A percentile compares a stretch with the other conserved stretches of the same genome.
Evolutionary conservation across 169 alveolate species (phyloP).

Genomic region (Theileria orientalis): DNA sequence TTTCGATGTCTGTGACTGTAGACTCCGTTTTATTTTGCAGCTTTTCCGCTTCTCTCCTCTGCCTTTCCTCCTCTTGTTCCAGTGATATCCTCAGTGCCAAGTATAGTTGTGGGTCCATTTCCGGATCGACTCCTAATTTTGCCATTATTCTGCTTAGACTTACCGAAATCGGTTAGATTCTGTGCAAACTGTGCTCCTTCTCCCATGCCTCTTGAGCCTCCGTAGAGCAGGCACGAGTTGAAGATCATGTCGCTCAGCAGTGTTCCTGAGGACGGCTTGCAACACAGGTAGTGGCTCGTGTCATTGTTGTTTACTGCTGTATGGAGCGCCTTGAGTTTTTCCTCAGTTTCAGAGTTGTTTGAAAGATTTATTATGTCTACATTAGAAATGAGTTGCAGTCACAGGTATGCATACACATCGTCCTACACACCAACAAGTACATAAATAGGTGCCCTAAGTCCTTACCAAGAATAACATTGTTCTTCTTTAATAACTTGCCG

Average conservation of each 20-base stretch:
- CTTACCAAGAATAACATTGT: slow-evolving; percentile 85
- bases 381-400: too few species aligned
- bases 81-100: slow-evolving; percentile 67
- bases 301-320: slow-evolving; percentile 52
- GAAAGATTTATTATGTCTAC: slow-evolving; percentile 52
- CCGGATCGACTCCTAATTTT: slow-evolving; percentile 58
- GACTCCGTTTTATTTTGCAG: slow-evolving; percentile 10
- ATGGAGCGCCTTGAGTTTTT: slow-evolving; percentile 49
- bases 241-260: slow-evolving; percentile 55
- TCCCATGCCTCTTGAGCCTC: slow-evolving; percentile 9
- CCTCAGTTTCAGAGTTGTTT: slow-evolving; percentile 49
- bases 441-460: not conserved
- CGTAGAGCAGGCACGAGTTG: slow-evolving; percentile 35
- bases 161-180: slow-evolving; percentile 59
- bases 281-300: slow-evolving; percentile 53
- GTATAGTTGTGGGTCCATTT: slow-evolving; percentile 65
- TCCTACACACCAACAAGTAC: too few species aligned
- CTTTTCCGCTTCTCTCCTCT: slow-evolving; percentile 21
- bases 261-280: slow-evolving; percentile 51
- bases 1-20: slow-evolving; percentile 37
- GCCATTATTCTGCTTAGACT: not conserved
- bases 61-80: slow-evolving; percentile 68
- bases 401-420: too few species aligned
- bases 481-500: slow-evolving; percentile 90
- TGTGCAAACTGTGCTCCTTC: slow-evolving; percentile 2